Conservation (phyloP, 805 yeast species). For the Starmerella bacillaris region DNA sequence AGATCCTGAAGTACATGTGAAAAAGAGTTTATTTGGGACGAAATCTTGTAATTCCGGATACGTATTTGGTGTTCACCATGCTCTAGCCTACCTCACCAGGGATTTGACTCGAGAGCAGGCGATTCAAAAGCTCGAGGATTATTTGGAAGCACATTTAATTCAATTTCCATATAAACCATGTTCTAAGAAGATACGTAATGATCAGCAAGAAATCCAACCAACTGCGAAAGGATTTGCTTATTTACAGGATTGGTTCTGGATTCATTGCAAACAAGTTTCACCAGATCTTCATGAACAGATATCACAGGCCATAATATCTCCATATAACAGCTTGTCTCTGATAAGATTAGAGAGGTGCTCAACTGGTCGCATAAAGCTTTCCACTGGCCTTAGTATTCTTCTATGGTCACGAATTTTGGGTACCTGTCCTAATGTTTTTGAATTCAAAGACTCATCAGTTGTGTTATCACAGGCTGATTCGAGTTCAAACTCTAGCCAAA, state of each 20-base stretch:
- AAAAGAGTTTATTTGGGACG: not conserved
- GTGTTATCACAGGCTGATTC: not conserved
- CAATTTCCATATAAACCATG: conserved; percentile 6
- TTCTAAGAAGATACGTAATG: not conserved
- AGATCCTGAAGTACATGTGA: not conserved
- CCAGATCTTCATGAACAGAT: conserved; percentile 22
- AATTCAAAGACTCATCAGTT: not conserved
- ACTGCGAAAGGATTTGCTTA: conserved; percentile 80
- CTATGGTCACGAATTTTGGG: conserved; percentile 53
- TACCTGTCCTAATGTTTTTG: conserved; percentile 49
- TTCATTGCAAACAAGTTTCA: conserved; percentile 32
- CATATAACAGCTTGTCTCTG: conserved; percentile 54
- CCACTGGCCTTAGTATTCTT: conserved; percentile 41
- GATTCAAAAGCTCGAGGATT: not conserved
- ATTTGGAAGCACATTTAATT: conserved; percentile 1
- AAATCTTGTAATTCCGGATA: not conserved
- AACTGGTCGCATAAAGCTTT: conserved; percentile 38
- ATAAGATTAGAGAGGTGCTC: conserved; percentile 49
- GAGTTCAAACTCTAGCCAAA: conserved; percentile 12
- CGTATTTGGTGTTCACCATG: not conserved
- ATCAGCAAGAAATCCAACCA: conserved; percentile 38
- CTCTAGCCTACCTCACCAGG: not conserved
- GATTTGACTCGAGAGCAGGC: not conserved
- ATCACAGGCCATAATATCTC: conserved; percentile 30
- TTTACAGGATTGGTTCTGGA: conserved; percentile 40